Evolutionary conservation across 208 protist species (phyloP).

Genomic region (Trypanosoma platydactyli): DNA sequence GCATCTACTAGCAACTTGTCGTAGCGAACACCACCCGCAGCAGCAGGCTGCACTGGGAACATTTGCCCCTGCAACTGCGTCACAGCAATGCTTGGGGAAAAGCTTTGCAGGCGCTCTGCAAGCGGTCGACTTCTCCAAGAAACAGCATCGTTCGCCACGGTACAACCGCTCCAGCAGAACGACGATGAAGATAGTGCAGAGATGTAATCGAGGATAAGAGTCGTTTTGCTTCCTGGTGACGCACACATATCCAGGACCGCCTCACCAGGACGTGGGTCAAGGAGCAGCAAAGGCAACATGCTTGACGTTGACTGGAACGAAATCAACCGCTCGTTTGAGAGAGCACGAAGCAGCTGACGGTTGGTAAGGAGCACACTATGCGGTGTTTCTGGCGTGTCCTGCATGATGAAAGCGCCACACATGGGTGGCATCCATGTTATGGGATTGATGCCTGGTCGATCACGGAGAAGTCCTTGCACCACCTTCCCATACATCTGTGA

Average conservation of each 20-base stretch:
- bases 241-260: constrained; percentile 84
- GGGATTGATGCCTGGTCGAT: constrained; percentile 39
- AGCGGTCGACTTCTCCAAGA: constrained; percentile 36
- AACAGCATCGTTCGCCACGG: constrained; percentile 71
- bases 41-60: constrained; percentile 7
- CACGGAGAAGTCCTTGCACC: constrained; percentile 35
- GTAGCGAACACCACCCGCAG: constrained; percentile 35
- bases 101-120: constrained; percentile 43
- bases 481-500: constrained; percentile 41
- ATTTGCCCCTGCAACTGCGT: constrained; percentile 37
- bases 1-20: constrained; percentile 93
- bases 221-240: constrained; percentile 80
- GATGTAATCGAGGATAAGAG: constrained; percentile 59
- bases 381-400: constrained; percentile 36
- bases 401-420: constrained; percentile 62
- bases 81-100: constrained; percentile 36
- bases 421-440: constrained; percentile 58
- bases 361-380: constrained; percentile 45
- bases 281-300: constrained; percentile 72
- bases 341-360: constrained; percentile 51
- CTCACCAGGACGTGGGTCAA: constrained; percentile 66
- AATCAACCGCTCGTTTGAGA: constrained; percentile 58
- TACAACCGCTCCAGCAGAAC: constrained; percentile 30
- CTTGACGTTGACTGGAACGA: constrained; percentile 74
- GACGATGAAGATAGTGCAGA: constrained; percentile 3